These are phyloP conservation scores for Monosporascus sp. DNA, from an alignment of 2,329 filamentous ascomycete species.

Conservation along the genomic window DNA sequence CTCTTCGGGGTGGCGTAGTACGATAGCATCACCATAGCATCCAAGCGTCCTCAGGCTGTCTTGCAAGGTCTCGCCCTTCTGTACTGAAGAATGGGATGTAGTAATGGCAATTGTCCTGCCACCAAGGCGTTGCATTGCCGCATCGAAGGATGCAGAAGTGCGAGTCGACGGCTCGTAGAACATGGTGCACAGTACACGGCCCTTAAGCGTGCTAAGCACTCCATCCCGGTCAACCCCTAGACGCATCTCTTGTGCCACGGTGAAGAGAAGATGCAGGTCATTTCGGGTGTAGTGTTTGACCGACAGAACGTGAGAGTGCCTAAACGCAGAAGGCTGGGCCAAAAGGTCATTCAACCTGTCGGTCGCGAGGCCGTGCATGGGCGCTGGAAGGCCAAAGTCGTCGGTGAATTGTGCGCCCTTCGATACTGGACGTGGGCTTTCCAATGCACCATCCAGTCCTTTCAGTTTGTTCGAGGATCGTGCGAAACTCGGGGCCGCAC, in stretches of 20 bases:
- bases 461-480: constrained; percentile 30
- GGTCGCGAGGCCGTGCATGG: constrained; percentile 46
- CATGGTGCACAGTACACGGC: constrained; percentile 81
- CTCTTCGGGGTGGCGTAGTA: constrained; percentile 89
- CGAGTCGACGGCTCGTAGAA: constrained; percentile 98
- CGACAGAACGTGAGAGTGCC: constrained; percentile 82
- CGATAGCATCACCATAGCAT: constrained; percentile 91
- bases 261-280: constrained; percentile 91
- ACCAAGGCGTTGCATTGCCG: constrained; percentile 96
- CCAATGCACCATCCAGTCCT: constrained; percentile 29
- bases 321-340: constrained; percentile 73
- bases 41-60: constrained; percentile 91
- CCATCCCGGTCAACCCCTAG: constrained; percentile 90
- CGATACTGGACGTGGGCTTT: constrained; percentile 17
- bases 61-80: constrained; percentile 91
- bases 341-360: constrained; percentile 68
- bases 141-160: constrained; percentile 92
- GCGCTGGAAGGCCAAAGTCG: constrained; percentile 41
- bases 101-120: constrained; percentile 79
- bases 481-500: constrained; percentile 14
- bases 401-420: constrained; percentile 29
- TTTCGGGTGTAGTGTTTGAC: constrained; percentile 84
- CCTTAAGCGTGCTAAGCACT: constrained; percentile 79
- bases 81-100: constrained; percentile 78
- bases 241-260: constrained; percentile 95